Base-by-base conservation (phyloP, 2,329 filamentous ascomycete genomes). In the Monilinia fructigena region DNA sequence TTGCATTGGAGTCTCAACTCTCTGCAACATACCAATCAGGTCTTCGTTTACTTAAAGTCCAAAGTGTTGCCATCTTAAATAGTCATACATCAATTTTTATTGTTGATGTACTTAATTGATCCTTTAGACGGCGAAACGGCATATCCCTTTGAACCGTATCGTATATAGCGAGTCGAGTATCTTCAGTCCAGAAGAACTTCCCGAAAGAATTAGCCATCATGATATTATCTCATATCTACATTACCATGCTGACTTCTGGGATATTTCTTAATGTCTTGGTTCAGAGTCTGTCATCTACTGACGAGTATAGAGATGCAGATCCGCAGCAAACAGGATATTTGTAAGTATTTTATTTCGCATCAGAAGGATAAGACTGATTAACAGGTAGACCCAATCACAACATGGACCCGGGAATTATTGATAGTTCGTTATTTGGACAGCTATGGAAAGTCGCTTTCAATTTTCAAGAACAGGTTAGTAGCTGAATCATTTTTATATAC, bases 391-490 rank as follows among this genome's bases (percentile, higher is more conserved):
- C 60, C 28, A 87, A 85, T 72, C 85, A 88, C 73, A 88, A 88
- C 75, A 84, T 88, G 81, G 84, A 88, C 71, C 86, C 86, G 0
- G 79, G 82, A 18, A 77, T 87, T 11, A 84, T 88, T 2, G 80
- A 78, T 52, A 84, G 82, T 65, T 75, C 81, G 3, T 79, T 83
- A 61, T 88, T 87, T 69, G 82, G 80, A 26, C 81, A 85, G 67
- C 75, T 86, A 10, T 87, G 85, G 77, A 80, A 78, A 70, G 82
- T 81, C 0, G 58, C 72, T 26, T 65, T 53, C 45, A 45, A 53
- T 52, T 23, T 28, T 16, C 47, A 65, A n/a, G 66, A 67, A 42
- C 60, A 63, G 23, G 60, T 63, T n/a, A 55, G 60, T 35, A 14
- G 16, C 20, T 6, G 1, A 14, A 26, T 20, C 2, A 60, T 38